Base-by-base conservation (phyloP, 169 alveolate genomes). In the Eimeria praecox region DNA sequence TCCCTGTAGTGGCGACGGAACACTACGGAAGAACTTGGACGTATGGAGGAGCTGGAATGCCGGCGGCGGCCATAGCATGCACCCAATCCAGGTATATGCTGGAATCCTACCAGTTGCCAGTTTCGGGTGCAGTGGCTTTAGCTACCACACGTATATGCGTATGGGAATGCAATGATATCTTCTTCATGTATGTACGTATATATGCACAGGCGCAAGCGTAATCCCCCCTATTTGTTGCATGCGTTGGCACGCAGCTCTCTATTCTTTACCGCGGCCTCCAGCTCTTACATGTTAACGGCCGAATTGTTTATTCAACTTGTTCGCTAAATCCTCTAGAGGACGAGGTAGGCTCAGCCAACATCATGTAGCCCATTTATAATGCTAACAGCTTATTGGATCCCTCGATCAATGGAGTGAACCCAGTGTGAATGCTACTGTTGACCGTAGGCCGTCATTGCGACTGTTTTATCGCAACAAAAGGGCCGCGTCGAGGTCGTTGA, bases 1-100 rank as follows among this genome's bases (percentile, higher is more conserved):
- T 20, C 99, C 99, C 5, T 99, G 99, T 94, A 97, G 99, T 66
- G 99, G 99, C 30, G 99, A 99, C 95, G 99, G 99, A 10, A 99
- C 99, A 20, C 95, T 99, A 90, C 97, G 99, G 94, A 99, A 99
- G 96, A 97, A 97, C 64, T 99, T 99, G 46, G 95, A 96, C 83
- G 96, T 98, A 42, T 98, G 99, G 99, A 78, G 96, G 62, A 95
- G 90, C 85, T 94, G 94, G 96, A 94, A 69, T 16, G 49, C 89
- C 54, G 88, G 80, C 52, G 96, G 94, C 5, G 86, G 94, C 64
- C 90, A 82, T 49, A 71, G 94, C 42, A 75, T 94, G 87, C 96
- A 94, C 80, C 69, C 94, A 38, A 69, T 83, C 86, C 96, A 94
- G 94, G 96, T 94, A 35, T 71, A n/a, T 42, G 59, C 59, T 73